Evolutionary conservation across 2,329 filamentous ascomycete species (phyloP), one percentile per base, ranked within the genome.

Genomic region (Biscogniauxia marginata): DNA sequence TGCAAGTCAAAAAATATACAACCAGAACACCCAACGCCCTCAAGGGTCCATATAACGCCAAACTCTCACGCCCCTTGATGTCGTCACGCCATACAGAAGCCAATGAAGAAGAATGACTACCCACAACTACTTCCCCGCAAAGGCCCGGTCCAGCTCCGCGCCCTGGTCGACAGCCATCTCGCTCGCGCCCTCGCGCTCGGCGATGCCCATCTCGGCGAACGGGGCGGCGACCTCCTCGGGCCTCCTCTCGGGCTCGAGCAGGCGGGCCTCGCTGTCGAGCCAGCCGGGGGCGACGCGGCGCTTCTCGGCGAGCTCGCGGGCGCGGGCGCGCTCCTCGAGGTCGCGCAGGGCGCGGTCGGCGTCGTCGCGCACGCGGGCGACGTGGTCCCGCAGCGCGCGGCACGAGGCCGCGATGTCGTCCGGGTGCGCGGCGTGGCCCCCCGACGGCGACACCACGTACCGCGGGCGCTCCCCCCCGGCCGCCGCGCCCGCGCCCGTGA

Each of bases 391-490:
- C 45, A 99, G 82, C 7, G 89, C 87, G 59, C 84, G 83, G 75
- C 93, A 97, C 21, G 91, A 92, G 13, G 86, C 82, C 19, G 93
- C 81, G 67, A 99, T 96, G 64, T 93, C 88, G 65, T 92, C 86
- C 0, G 95, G 92, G 65, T 96, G 90, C 4, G 93, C 91, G 47
- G 91, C 86, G 70, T 93, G 89, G 24, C 89, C 91, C 0, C 89
- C 91, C 0, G 90, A 87, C 9, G 82, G 77, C 2, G 92, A 93
- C 52, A 90, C 79, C 20, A 98, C 86, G 73, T 96, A 97, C 62
- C 82, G 83, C 24, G 80, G 81, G 63, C 84, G 88, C n/a, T 74
- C 61, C 67, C 74, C 57, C 22, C 73, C 68, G 19, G 74, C 58
- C 50, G 62, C 70, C 13, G 72, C 72, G 19, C 73, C 68, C 19